Evolutionary conservation across 2,329 filamentous ascomycete species (phyloP).

Genomic region (Penicillium brasilianum): DNA sequence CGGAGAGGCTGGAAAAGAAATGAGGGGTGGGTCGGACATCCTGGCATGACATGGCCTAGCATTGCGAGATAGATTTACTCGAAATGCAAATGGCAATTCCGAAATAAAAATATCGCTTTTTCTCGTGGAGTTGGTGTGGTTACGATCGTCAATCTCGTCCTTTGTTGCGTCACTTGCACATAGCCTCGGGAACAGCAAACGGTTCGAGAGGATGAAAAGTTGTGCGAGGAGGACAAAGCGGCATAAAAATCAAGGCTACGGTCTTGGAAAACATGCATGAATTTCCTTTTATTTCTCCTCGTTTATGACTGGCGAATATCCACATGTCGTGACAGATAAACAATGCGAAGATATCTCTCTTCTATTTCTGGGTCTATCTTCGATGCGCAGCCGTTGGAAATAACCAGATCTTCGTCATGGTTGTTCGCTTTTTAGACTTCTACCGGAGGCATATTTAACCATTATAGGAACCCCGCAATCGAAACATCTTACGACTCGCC

Average conservation of each 20-base stretch:
- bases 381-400: background rate
- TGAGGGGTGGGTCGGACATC: slow-evolving; percentile 33
- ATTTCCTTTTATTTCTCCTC: slow-evolving; percentile 43
- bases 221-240: slow-evolving; percentile 28
- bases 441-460: background rate
- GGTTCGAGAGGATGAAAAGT: slow-evolving; percentile 15
- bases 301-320: slow-evolving; percentile 47
- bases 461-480: background rate
- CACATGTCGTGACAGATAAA: slow-evolving; percentile 43
- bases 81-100: slow-evolving; percentile 41
- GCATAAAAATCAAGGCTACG: slow-evolving; percentile 36
- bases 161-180: slow-evolving; percentile 35
- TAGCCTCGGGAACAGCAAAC: slow-evolving; percentile 20
- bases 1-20: slow-evolving; percentile 43
- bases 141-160: slow-evolving; percentile 37
- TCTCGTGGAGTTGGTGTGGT: slow-evolving; percentile 44
- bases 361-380: slow-evolving; percentile 21
- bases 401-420: background rate
- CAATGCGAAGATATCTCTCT: slow-evolving; percentile 44
- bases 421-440: background rate
- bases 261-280: slow-evolving; percentile 40
- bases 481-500: slow-evolving; percentile 61
- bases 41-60: slow-evolving; percentile 47
- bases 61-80: slow-evolving; percentile 41
- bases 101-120: slow-evolving; percentile 38